Base-by-base conservation (phyloP, 768 basidiomycete genomes). In the Atractiella rhizophila region DNA sequence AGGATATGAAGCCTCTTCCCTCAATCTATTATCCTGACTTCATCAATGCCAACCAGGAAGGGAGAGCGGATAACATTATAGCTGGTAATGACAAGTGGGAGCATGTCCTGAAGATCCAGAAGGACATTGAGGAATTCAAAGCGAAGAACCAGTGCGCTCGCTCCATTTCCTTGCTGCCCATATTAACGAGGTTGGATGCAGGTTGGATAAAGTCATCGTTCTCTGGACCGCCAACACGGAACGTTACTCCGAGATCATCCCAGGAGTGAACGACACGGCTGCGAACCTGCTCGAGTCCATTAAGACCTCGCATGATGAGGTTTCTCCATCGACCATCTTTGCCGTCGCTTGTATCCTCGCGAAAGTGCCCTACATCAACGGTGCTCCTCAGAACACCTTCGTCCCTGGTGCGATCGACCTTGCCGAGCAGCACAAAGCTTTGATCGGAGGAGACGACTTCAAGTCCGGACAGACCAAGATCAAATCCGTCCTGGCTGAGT, bases 191-290 rank as follows among this genome's bases (percentile, higher is more conserved):
- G n/a, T n/a, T n/a, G n/a, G n/a, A n/a, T n/a, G n/a, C n/a, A 65
- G 61, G 16, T 71, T 96, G 35, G 86, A 86, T 59, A 76, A 76
- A 43, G 71, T 81, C 46, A 61, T 98, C 53, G 76, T 96, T 47
- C 86, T 96, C 66, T 96, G 88, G 88, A 96, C 88, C 13, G 51
- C 81, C 51, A 94, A 98, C 64, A 98, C 88, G 15, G 91, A 96
- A 66, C 77, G 88, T 44, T 98, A 85, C 70, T 74, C 77, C 51
- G 82, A 83, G 48, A 73, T 98, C 60, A 74, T 94, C 58, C 68
- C 77, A 11, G 91, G 88, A 31, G 71, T 94, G 44, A 96, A 96
- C 60, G 86, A 98, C 57, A 86, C 83, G 12, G 76, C 82, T 2
- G 76, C 77, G 51, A 77, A 76, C 56, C 60, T 98, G 38, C 71